phyloP scores from a whole-genome alignment of 345 rosid genomes.

The Gossypium ekmanianum region DNA sequence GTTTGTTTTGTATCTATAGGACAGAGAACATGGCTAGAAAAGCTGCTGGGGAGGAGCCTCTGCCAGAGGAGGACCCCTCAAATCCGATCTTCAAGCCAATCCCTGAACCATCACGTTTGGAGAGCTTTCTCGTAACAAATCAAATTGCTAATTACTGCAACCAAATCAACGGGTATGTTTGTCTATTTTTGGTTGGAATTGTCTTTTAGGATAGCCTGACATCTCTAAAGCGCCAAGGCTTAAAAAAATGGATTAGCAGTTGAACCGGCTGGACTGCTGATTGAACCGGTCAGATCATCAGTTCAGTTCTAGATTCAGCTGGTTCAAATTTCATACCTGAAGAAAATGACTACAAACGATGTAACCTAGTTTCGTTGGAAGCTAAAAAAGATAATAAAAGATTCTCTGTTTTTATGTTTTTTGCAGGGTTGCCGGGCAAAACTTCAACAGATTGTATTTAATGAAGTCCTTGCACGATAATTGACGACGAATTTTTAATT shows the following conservation, averaged over 20 bases:
- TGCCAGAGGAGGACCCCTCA: slow-evolving; percentile 95
- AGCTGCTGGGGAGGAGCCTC: slow-evolving; percentile 85
- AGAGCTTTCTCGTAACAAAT: slow-evolving; percentile 91
- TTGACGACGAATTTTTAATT: slow-evolving; percentile 10
- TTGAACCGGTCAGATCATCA: too few relatives aligned
- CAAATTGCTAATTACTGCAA: slow-evolving; percentile 89
- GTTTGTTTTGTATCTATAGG: slow-evolving; percentile 39
- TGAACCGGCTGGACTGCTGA: too few relatives aligned
- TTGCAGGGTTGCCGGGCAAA: slow-evolving; percentile 95
- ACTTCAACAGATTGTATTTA: slow-evolving; percentile 75
- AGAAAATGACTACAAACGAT: too few relatives aligned
- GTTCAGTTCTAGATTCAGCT: too few relatives aligned
- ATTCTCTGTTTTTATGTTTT: neutral
- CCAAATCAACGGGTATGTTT: slow-evolving; percentile 90
- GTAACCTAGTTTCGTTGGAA: too few relatives aligned
- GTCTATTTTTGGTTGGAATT: neutral
- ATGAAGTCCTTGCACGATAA: slow-evolving; percentile 83
- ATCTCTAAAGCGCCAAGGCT: neutral
- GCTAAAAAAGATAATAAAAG: too few relatives aligned
- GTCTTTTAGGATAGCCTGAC: neutral
- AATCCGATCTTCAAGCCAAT: slow-evolving; percentile 89
- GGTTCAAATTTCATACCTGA: too few relatives aligned
- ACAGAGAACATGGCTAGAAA: slow-evolving; percentile 83
- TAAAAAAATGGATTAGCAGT: too few relatives aligned
- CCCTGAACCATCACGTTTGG: slow-evolving; percentile 91